Percentiles rank a stretch among this genome's conserved stretches.
These are phyloP conservation scores for Leucoagaricus sp. DNA, from an alignment of 1,284 basidiomycete species.

Conservation along the genomic window DNA sequence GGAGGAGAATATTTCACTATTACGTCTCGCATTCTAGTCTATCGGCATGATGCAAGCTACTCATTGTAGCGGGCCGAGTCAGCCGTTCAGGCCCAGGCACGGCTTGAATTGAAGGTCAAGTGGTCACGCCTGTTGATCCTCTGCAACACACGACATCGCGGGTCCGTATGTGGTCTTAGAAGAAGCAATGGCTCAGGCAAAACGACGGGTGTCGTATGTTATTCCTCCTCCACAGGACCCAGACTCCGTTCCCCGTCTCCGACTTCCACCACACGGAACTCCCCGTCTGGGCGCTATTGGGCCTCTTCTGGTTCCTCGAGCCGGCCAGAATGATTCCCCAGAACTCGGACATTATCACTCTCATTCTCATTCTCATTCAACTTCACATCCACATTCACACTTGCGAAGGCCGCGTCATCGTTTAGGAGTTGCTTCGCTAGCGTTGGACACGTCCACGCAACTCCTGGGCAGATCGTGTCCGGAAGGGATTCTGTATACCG, in stretches of 20 bases:
- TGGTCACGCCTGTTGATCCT: neutral
- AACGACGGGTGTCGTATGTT: slow-evolving; percentile 82
- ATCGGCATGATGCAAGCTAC: no score
- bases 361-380: slow-evolving; percentile 13
- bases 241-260: slow-evolving; percentile 63
- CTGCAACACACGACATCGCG: neutral
- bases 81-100: no score
- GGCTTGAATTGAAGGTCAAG: no score
- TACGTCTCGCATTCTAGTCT: no score
- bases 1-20: no score
- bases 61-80: no score
- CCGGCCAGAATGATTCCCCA: slow-evolving; percentile 17
- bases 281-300: slow-evolving; percentile 63
- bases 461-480: slow-evolving; percentile 65
- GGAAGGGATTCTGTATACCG: slow-evolving; percentile 92
- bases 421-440: slow-evolving; percentile 85
- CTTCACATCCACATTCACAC: neutral
- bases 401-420: slow-evolving; percentile 75
- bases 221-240: slow-evolving; percentile 64
- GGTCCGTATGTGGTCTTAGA: no score
- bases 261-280: slow-evolving; percentile 67
- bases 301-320: slow-evolving; percentile 60
- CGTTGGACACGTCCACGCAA: slow-evolving; percentile 82
- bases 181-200: slow-evolving; percentile 38
- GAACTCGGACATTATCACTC: slow-evolving; percentile 18